These are phyloP conservation scores for Rhodocollybia butyracea DNA, from an alignment of 768 basidiomycete genomes.

Conservation along the genomic window DNA sequence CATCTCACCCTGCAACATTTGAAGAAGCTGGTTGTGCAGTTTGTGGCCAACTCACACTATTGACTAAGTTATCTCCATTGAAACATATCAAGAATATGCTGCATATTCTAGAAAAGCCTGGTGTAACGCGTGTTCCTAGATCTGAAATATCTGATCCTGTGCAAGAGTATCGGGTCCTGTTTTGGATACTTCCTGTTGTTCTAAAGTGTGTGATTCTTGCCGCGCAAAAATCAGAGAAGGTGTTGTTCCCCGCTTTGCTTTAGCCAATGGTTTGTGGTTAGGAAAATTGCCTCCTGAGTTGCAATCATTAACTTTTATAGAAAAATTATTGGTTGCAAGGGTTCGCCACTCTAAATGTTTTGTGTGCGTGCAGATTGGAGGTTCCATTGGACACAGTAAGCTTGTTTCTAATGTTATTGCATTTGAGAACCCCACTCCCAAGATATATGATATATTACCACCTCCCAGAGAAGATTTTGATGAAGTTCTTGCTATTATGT, in stretches of 20 bases:
- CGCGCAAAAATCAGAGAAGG: not conserved
- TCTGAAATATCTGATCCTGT: not conserved
- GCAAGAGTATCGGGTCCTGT: not conserved
- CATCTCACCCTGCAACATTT: slow-evolving; percentile 1
- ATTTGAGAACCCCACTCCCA: slow-evolving; percentile 13
- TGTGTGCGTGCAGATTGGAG: slow-evolving; percentile 12
- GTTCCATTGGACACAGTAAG: slow-evolving; percentile 12
- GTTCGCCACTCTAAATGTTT: slow-evolving; percentile 16
- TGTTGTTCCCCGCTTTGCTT: slow-evolving; percentile 11
- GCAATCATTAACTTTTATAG: slow-evolving; percentile 9
- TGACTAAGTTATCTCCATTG: not conserved
- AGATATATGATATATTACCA: slow-evolving; percentile 13
- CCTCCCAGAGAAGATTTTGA: too few relatives aligned
- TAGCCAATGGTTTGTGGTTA: slow-evolving; percentile 25
- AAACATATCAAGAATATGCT: slow-evolving; percentile 2
- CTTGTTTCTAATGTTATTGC: not conserved
- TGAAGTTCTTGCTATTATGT: too few relatives aligned
- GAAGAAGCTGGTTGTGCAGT: too few relatives aligned
- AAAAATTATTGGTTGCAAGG: slow-evolving; percentile 16
- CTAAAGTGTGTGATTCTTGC: not conserved
- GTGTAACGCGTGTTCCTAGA: not conserved
- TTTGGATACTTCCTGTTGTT: not conserved
- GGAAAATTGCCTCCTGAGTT: slow-evolving; percentile 20
- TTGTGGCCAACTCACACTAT: slow-evolving; percentile 20
- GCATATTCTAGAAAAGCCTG: slow-evolving; percentile 1